phyloP scores from a whole-genome alignment of 305 asterid genomes.

The Andrographis paniculata region DNA sequence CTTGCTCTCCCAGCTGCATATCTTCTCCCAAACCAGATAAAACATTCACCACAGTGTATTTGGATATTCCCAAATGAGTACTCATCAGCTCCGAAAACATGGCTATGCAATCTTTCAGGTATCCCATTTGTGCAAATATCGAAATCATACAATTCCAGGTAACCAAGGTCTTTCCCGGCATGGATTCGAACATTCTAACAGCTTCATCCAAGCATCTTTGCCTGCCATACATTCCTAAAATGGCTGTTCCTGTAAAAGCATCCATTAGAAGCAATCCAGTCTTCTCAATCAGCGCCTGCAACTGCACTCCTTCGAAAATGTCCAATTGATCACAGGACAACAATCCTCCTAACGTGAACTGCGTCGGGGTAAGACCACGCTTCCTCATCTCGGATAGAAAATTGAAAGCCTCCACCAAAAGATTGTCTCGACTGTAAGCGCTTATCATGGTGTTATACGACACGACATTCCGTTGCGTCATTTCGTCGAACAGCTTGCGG shows the following conservation, averaged over 20 bases:
- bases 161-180: slow-evolving; percentile 9
- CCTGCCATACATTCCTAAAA: slow-evolving; percentile 10
- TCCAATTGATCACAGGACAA: slow-evolving; percentile 5
- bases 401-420: not conserved
- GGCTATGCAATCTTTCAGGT: not conserved
- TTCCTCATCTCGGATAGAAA: slow-evolving; percentile 4
- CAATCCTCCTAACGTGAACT: slow-evolving; percentile 2
- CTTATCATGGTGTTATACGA: slow-evolving; percentile 12
- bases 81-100: slow-evolving; percentile 7
- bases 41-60: slow-evolving; percentile 3
- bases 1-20: slow-evolving; percentile 5
- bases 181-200: not conserved
- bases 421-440: slow-evolving; percentile 4
- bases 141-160: slow-evolving; percentile 5
- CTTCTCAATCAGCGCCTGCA: slow-evolving; percentile 14
- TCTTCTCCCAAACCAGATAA: not conserved
- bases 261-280: not conserved
- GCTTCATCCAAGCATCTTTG: slow-evolving; percentile 1
- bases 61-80: slow-evolving; percentile 3
- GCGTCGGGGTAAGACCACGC: slow-evolving; percentile 2
- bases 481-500: slow-evolving; percentile 14
- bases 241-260: slow-evolving; percentile 6
- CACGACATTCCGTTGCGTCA: not conserved
- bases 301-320: not conserved
- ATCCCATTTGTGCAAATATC: slow-evolving; percentile 3